phyloP scores from a whole-genome alignment of 2,329 filamentous ascomycete genomes.

The Ceratocystis ficicola region DNA sequence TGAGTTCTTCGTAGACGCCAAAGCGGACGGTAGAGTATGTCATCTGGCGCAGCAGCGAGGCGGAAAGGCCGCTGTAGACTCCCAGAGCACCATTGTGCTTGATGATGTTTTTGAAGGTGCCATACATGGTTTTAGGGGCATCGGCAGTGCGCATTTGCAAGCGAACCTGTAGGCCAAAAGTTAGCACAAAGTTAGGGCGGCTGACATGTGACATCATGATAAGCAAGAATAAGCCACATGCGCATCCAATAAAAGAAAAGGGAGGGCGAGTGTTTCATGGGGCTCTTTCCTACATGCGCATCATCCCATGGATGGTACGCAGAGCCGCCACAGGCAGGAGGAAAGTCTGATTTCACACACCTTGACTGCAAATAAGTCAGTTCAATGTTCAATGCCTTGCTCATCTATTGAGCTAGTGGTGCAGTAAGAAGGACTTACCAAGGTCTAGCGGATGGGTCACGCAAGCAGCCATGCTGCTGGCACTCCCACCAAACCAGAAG shows the following conservation, averaged over 20 bases:
- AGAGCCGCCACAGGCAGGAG: neutral
- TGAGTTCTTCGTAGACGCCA: constrained; percentile 90
- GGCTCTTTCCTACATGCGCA: constrained; percentile 9
- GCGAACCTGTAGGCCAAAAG: constrained; percentile 50
- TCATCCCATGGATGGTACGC: neutral
- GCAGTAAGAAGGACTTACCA: constrained; percentile 42
- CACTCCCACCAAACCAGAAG: constrained; percentile 95
- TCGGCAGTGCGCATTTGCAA: constrained; percentile 71
- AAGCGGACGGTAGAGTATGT: constrained; percentile 96
- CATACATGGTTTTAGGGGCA: constrained; percentile 67
- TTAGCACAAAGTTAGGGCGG: constrained; percentile 4
- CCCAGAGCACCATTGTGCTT: constrained; percentile 63
- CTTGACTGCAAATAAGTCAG: constrained; percentile 38
- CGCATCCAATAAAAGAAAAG: neutral
- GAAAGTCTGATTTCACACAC: constrained; percentile 25
- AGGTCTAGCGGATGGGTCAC: constrained; percentile 91
- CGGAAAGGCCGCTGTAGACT: constrained; percentile 83
- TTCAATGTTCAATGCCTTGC: neutral
- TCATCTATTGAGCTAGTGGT: neutral
- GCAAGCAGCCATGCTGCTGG: constrained; percentile 78
- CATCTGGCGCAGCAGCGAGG: constrained; percentile 81
- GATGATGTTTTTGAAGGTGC: constrained; percentile 73
- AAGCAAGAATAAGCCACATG: constrained; percentile 4
- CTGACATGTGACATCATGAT: constrained; percentile 13
- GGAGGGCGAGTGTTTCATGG: constrained; percentile 13